Conservation (phyloP, 805 yeast genomes). For the Spathaspora passalidarum region DNA sequence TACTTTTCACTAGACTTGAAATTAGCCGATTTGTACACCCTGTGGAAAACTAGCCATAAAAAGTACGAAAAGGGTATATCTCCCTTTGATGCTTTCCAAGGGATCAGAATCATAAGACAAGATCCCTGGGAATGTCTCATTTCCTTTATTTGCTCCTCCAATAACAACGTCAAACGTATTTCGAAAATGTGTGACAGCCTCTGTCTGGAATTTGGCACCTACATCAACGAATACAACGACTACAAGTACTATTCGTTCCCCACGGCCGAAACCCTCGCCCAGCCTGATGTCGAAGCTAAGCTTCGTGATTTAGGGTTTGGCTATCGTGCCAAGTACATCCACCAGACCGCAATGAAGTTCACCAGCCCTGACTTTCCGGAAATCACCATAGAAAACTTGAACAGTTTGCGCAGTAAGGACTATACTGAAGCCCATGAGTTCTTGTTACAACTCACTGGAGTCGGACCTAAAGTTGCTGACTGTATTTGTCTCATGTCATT, state of each 20-base stretch:
- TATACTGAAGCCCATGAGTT: constrained; percentile 56
- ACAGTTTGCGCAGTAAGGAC: constrained; percentile 41
- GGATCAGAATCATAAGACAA: constrained; percentile 83
- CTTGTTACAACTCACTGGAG: constrained; percentile 72
- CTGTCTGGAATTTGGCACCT: constrained; percentile 64
- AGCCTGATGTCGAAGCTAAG: constrained; percentile 34
- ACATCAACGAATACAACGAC: constrained; percentile 45
- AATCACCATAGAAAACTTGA: constrained; percentile 33
- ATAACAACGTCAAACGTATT: constrained; percentile 90
- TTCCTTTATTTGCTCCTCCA: constrained; percentile 92
- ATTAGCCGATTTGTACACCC: constrained; percentile 48
- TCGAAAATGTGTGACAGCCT: constrained; percentile 87
- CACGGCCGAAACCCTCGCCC: constrained; percentile 46
- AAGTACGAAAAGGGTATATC: constrained; percentile 37
- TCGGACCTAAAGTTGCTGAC: constrained; percentile 98
- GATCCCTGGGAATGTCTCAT: constrained; percentile 96
- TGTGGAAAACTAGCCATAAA: constrained; percentile 60
- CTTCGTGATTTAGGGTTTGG: constrained; percentile 71
- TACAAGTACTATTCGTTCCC: constrained; percentile 73
- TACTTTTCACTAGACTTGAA: constrained; percentile 69
- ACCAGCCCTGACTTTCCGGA: constrained; percentile 33
- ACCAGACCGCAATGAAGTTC: constrained; percentile 67
- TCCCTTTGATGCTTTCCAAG: constrained; percentile 46
- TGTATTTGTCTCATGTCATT: constrained; percentile 92
- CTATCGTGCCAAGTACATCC: constrained; percentile 85